Base-by-base conservation (phyloP, 371 early-diverging fungal genomes). In the Rhizopus sp. region DNA sequence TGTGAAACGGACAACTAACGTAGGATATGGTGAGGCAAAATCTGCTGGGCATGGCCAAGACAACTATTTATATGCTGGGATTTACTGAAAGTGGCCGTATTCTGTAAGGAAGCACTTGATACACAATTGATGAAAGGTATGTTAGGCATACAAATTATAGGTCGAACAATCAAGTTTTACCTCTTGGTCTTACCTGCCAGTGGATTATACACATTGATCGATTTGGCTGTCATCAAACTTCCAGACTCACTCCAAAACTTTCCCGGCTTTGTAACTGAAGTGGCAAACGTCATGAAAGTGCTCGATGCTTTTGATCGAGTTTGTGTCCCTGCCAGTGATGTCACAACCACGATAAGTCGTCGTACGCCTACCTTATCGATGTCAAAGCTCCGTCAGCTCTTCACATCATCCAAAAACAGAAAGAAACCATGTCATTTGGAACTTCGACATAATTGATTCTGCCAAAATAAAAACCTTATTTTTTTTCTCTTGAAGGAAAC, bases 31-130 rank as follows among this genome's bases (percentile, higher is more conserved):
- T 13, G 53, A 41, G 35, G 53, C 53, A 39, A 56, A 62, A 51
- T 55, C 63, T 40, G 55, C 55, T 7, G 31, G 33, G 7, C 32
- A 46, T 15, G 47, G n/a, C 15, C 12, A 50, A 46, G 54, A 63
- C 49, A 37, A 49, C 50, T 57, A 42, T 31, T 38, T 38, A 9
- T 63, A 47, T 57, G 53, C 53, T 48, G 49, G 9, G 57, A 57
- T 47, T 41, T 57, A 16, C 33, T 57, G 34, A 53, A 54, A 32
- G 50, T 57, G 47, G 63, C 54, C 30, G 53, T 38, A 37, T 58
- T 57, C 44, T 58, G 58, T 39, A 63, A 63, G 37, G 35, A 58
- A 42, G 54, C 55, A 23, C 31, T 58, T 15, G 50, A 63, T 47
- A 5, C 5, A 4, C 40, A 40, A 13, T 40, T 40, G 40, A 57